These are phyloP conservation scores for Amaranthus palmeri DNA, from an alignment of 148 eudicot genomes.

Conservation along the genomic window DNA sequence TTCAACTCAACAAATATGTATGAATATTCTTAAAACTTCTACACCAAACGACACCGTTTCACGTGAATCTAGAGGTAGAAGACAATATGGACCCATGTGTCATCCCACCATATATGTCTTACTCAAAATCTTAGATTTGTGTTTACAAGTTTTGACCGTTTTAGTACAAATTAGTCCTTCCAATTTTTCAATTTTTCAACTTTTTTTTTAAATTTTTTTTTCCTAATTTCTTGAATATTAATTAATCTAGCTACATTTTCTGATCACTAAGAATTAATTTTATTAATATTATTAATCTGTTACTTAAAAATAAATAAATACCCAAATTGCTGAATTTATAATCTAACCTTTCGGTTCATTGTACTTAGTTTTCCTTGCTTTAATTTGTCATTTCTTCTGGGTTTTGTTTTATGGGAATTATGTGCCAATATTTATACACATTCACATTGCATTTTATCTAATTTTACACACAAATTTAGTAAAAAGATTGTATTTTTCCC, in stretches of 20 bases:
- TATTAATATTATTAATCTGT: background rate
- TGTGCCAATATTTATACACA: background rate
- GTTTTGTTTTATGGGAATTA: background rate
- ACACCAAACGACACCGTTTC: background rate
- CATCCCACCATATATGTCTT: slow-evolving; percentile 7
- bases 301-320: slow-evolving; percentile 3
- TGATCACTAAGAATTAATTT: slow-evolving; percentile 1
- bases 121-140: background rate
- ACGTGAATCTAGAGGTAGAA: slow-evolving; percentile 6
- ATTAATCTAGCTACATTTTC: slow-evolving; percentile 7
- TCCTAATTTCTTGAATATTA: background rate
- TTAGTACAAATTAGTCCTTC: background rate
- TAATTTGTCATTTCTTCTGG: slow-evolving; percentile 17
- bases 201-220: background rate
- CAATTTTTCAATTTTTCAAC: slow-evolving; percentile 2
- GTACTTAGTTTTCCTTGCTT: slow-evolving; percentile 18
- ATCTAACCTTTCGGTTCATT: slow-evolving; percentile 19
- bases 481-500: background rate
- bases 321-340: slow-evolving; percentile 15
- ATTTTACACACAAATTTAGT: background rate
- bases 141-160: slow-evolving; percentile 20
- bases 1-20: background rate
- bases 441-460: background rate
- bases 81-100: slow-evolving; percentile 2
- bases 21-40: background rate